Base-by-base conservation (phyloP, 257 asterid species). In the Hygrophila difformis region DNA sequence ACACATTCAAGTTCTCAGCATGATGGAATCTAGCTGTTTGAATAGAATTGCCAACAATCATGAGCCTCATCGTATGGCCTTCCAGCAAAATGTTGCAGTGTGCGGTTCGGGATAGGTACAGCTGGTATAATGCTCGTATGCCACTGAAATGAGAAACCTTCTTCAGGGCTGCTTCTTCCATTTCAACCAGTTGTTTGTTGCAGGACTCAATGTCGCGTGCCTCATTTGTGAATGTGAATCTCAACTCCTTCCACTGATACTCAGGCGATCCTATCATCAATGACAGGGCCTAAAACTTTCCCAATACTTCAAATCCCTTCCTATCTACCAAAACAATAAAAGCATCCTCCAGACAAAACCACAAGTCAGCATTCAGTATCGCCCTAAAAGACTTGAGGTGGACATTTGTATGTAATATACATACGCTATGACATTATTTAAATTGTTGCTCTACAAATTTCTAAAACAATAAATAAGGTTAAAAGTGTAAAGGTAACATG, bases 141-240 rank as follows among this genome's bases (percentile, higher is more conserved):
- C 97, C 97, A 49, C 67, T 68, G 49, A 65, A 61, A 59, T 57
- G 67, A 6, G 95, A 72, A 50, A 84, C 36, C 5, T 56, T 76
- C 57, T 70, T 60, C 42, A 87, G 73, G 47, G 92, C 84, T 66
- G 78, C 93, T 72, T 81, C 88, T 70, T 87, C 97, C 95, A 87
- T 78, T 47, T 76, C 76, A 36, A 81, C 74, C 19, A 87, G 92
- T 41, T 71, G 79, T 21, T 39, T 64, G 53, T 84, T 81, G 65
- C 80, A 84, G 11, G 61, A 58, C 63, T 81, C 93, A 4, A 72
- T 62, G 37, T 79, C 76, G 26, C 53, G 14, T 3, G 82, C 94
- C 59, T 69, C 92, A 23, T 70, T 66, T 56, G 67, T 64, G 42
- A 84, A 74, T 14, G 68, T 10, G 59, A 87, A 62, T 54, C 97